A percentile compares a stretch with the other conserved stretches of the same genome.
These are phyloP conservation scores for Drosera capensis DNA, from an alignment of 148 eudicot species.

Conservation along the genomic window DNA sequence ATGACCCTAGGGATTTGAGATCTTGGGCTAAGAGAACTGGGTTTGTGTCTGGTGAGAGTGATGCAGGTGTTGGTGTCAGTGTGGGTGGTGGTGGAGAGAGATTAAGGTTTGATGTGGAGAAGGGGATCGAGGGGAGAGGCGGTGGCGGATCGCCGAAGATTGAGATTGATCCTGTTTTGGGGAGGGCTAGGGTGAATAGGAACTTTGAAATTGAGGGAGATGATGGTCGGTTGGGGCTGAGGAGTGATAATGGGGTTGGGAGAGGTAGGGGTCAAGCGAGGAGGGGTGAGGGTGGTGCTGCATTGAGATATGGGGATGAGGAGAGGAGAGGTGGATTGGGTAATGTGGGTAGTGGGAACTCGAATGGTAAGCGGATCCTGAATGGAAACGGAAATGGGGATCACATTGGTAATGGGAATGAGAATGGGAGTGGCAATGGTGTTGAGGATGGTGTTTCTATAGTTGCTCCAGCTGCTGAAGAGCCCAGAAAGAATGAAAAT, in stretches of 20 bases:
- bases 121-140: slow-evolving; percentile 22
- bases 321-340: slow-evolving; percentile 19
- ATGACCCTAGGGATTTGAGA: slow-evolving; percentile 71
- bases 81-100: slow-evolving; percentile 8
- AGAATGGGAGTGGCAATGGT: slow-evolving; percentile 11
- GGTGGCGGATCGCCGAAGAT: slow-evolving; percentile 41
- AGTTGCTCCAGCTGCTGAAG: slow-evolving; percentile 12
- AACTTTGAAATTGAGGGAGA: slow-evolving; percentile 41
- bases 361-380: no score
- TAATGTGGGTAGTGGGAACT: slow-evolving; percentile 20
- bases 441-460: slow-evolving; percentile 16
- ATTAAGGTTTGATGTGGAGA: slow-evolving; percentile 39
- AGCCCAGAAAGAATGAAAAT: slow-evolving; percentile 25
- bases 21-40: slow-evolving; percentile 98
- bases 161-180: slow-evolving; percentile 65
- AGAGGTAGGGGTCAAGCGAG: slow-evolving; percentile 19
- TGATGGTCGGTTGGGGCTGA: slow-evolving; percentile 13
- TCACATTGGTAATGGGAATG: slow-evolving; percentile 10
- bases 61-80: slow-evolving; percentile 6
- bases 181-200: slow-evolving; percentile 28
- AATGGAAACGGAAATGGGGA: slow-evolving; percentile 14
- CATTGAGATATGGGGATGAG: slow-evolving; percentile 17
- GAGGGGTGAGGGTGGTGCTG: slow-evolving; percentile 16
- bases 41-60: slow-evolving; percentile 53
- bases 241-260: slow-evolving; percentile 12